A percentile compares a stretch with the other conserved stretches of the same genome.
phyloP scores from a whole-genome alignment of 345 rosid genomes.

The Aegle marmelos region DNA sequence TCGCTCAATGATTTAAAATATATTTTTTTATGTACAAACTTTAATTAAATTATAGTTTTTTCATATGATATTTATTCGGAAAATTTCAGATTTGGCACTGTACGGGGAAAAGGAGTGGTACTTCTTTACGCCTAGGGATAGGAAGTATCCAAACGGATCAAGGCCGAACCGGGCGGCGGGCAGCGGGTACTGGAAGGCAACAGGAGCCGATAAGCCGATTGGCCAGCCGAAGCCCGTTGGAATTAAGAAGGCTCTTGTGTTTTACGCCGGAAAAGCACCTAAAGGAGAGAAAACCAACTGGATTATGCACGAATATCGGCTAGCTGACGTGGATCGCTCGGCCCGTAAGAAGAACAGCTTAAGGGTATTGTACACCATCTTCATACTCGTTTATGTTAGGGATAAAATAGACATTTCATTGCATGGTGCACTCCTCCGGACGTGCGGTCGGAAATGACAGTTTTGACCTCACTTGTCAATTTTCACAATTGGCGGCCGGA shows the following conservation, averaged over 20 bases:
- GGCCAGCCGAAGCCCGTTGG: conserved; percentile 76
- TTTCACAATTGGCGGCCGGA: conserved; percentile 8
- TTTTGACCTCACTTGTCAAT: conserved; percentile 7
- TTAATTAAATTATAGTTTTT: not conserved
- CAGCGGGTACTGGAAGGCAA: conserved; percentile 93
- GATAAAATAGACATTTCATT: conserved; percentile 1
- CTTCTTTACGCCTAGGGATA: conserved; percentile 82
- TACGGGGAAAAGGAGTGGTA: conserved; percentile 98
- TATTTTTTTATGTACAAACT: no score
- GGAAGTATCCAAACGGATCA: conserved; percentile 94
- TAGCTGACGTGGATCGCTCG: conserved; percentile 89
- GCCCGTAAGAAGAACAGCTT: conserved; percentile 77
- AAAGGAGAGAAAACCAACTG: conserved; percentile 91
- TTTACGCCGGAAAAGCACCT: conserved; percentile 86
- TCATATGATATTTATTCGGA: not conserved
- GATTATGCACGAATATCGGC: conserved; percentile 98
- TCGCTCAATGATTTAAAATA: no score
- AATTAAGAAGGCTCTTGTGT: conserved; percentile 87
- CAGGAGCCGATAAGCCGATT: conserved; percentile 97
- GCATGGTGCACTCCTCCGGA: not conserved
- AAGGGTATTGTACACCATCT: conserved; percentile 42
- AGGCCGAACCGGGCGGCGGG: conserved; percentile 95
- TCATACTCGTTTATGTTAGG: not conserved
- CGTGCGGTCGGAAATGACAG: conserved; percentile 6
- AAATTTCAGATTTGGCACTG: conserved; percentile 52